A percentile compares a stretch with the other conserved stretches of the same genome.
Conservation (phyloP, 306 rosid species). For the Gillenia trifoliata region DNA sequence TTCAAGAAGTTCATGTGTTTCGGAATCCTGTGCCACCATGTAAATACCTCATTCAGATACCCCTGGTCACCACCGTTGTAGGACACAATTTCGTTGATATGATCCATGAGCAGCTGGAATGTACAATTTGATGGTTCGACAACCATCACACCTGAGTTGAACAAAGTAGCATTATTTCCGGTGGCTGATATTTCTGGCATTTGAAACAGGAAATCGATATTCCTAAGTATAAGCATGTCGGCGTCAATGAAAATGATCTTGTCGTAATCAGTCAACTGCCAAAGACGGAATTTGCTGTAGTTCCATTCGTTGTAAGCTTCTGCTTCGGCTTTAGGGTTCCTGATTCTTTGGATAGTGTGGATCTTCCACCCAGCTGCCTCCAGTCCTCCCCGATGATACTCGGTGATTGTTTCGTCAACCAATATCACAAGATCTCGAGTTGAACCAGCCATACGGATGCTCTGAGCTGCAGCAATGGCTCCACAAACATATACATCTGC, state of each 20-base stretch:
- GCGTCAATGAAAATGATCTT: constrained; percentile 89
- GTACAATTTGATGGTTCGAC: constrained; percentile 82
- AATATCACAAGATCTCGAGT: constrained; percentile 81
- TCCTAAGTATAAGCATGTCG: constrained; percentile 70
- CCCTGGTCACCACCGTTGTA: constrained; percentile 94
- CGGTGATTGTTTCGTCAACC: constrained; percentile 70
- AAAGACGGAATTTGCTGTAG: constrained; percentile 88
- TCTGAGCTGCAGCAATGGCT: constrained; percentile 82
- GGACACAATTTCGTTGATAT: constrained; percentile 70
- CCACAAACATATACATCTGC: constrained; percentile 85
- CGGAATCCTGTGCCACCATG: constrained; percentile 94
- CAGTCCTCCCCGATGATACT: constrained; percentile 71
- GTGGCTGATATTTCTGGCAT: constrained; percentile 82
- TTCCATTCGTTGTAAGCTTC: constrained; percentile 94
- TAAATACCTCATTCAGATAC: constrained; percentile 74
- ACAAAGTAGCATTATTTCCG: constrained; percentile 76
- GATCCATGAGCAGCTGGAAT: constrained; percentile 77
- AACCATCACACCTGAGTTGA: constrained; percentile 88
- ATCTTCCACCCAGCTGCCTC: constrained; percentile 89
- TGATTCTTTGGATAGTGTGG: constrained; percentile 66
- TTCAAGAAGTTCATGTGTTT: constrained; percentile 89
- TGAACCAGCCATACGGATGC: constrained; percentile 88
- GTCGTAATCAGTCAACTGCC: constrained; percentile 87
- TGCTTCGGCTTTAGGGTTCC: constrained; percentile 83
- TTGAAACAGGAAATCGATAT: constrained; percentile 77